Conservation (phyloP, 306 rosid species). For the Citrullus mucosospermus region DNA sequence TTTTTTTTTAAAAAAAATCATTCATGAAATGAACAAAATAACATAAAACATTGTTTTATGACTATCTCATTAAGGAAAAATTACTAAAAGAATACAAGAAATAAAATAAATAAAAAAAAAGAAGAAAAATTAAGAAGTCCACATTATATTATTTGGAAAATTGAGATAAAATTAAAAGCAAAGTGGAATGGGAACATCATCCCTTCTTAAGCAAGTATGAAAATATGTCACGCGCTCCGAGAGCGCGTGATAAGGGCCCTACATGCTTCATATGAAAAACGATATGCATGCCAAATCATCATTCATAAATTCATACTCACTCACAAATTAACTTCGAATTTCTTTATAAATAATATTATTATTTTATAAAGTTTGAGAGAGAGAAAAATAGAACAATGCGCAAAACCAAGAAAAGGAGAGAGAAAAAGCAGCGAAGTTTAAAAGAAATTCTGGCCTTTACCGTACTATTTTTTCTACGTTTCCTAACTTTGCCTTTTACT, state of each 20-base stretch:
- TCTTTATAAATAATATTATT: too few species aligned
- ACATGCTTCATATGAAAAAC: background rate
- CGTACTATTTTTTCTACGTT: background rate
- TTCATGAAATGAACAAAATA: too few species aligned
- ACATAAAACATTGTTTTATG: background rate
- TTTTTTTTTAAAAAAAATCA: too few species aligned
- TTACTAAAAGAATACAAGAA: too few species aligned
- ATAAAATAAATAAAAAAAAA: background rate
- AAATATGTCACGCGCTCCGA: background rate
- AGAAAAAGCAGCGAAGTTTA: background rate
- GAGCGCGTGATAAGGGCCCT: background rate
- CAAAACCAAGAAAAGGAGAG: background rate
- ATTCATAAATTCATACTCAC: background rate
- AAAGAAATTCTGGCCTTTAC: background rate
- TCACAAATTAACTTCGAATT: background rate
- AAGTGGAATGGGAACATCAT: background rate
- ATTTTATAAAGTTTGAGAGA: background rate
- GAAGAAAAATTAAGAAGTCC: background rate
- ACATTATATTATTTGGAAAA: background rate
- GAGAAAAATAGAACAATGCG: background rate
- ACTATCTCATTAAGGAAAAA: background rate
- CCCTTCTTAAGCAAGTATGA: background rate
- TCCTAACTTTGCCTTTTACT: conserved; percentile 1
- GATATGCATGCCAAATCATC: background rate
- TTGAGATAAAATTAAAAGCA: background rate